Percentiles rank a stretch among this genome's conserved stretches.
Evolutionary conservation across 495 filamentous ascomycete species (phyloP).

Genomic region (Tuber aestivum): DNA sequence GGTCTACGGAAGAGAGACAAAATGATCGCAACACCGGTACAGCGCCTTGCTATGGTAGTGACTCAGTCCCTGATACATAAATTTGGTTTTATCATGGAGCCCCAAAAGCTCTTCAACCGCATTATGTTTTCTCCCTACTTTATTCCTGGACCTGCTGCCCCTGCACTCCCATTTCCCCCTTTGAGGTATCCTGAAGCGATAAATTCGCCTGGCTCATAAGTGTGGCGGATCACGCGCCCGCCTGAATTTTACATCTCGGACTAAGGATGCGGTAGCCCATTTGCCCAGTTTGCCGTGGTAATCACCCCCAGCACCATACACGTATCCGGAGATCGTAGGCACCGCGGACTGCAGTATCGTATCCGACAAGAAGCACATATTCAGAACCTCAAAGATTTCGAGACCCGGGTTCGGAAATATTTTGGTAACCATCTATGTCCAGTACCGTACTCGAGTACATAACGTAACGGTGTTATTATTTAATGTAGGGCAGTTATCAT

Average conservation of each 20-base stretch:
- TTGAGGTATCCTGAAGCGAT: neutral
- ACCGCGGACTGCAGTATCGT: no score
- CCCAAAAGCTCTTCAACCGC: neutral
- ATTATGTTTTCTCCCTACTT: neutral
- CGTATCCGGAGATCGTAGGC: neutral
- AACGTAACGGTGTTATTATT: no score
- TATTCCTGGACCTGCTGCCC: neutral
- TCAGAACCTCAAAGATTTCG: neutral
- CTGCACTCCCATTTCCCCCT: neutral
- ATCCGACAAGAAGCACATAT: neutral
- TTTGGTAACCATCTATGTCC: no score
- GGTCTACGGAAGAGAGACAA: neutral
- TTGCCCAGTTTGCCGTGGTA: neutral
- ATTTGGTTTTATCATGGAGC: neutral
- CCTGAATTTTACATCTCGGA: neutral
- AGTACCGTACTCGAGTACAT: no score
- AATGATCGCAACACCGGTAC: neutral
- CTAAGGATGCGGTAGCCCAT: no score
- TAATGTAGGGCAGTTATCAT: no score
- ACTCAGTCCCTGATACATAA: neutral
- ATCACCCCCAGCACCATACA: neutral
- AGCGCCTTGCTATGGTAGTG: neutral
- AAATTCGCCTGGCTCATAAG: neutral
- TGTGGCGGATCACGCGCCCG: neutral
- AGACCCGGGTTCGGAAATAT: neutral